Conservation (phyloP, 345 rosid genomes). For the Erucastrum elatum region DNA sequence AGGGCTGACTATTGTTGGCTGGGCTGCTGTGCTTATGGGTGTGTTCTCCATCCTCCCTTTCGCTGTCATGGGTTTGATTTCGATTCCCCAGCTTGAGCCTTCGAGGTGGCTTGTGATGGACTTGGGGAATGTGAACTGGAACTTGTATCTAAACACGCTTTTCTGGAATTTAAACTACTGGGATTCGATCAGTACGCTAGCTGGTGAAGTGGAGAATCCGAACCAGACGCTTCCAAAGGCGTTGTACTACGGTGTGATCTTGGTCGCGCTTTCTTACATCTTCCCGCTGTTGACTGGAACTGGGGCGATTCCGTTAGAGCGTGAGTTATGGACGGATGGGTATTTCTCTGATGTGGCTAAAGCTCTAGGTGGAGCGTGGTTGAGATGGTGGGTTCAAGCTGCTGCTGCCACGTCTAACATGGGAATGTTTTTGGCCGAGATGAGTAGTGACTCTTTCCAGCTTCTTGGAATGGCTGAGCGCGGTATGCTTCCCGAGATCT, state of each 20-base stretch:
- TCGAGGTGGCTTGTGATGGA: constrained; percentile 66
- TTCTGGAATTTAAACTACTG: constrained; percentile 82
- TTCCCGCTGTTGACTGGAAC: constrained; percentile 64
- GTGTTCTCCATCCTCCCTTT: constrained; percentile 71
- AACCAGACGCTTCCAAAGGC: constrained; percentile 68
- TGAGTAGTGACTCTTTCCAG: constrained; percentile 87
- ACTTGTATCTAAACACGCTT: constrained; percentile 65
- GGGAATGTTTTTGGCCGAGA: constrained; percentile 78
- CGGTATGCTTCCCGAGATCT: constrained; percentile 72
- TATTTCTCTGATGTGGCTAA: constrained; percentile 70
- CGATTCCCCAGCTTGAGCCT: constrained; percentile 64
- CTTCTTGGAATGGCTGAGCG: constrained; percentile 81
- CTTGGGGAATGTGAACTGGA: constrained; percentile 57
- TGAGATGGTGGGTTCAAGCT: constrained; percentile 74
- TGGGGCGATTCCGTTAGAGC: constrained; percentile 65
- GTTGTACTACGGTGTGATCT: constrained; percentile 59
- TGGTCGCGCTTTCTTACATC: constrained; percentile 61
- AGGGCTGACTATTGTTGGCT: constrained; percentile 72
- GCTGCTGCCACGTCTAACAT: constrained; percentile 74
- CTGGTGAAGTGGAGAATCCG: constrained; percentile 76
- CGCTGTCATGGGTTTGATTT: constrained; percentile 60
- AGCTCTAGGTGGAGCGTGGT: constrained; percentile 68
- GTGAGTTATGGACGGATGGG: constrained; percentile 69
- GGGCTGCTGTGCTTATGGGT: constrained; percentile 66
- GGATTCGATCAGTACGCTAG: constrained; percentile 75